Conservation (phyloP, 2,329 filamentous ascomycete species). For the Xylariaceae sp. region DNA sequence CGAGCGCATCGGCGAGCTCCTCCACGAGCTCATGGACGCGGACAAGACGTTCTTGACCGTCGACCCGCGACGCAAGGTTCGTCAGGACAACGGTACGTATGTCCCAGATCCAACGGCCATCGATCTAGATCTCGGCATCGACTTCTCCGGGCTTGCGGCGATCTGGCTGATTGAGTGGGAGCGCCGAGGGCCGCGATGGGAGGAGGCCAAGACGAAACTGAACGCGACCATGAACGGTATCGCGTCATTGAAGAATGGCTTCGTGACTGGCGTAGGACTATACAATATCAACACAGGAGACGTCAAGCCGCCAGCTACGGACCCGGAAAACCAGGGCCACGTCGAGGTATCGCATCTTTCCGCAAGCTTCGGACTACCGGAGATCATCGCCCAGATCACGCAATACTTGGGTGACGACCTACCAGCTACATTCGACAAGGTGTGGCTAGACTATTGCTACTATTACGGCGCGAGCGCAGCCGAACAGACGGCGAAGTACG, state of each 20-base stretch:
- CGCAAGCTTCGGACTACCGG: conserved; percentile 64
- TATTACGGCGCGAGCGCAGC: conserved; percentile 58
- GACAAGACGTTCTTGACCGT: conserved; percentile 60
- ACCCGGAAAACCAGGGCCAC: conserved; percentile 58
- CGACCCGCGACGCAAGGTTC: conserved; percentile 65
- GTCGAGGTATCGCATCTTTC: conserved; percentile 62
- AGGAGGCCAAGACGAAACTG: conserved; percentile 59
- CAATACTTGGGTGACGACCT: conserved; percentile 55
- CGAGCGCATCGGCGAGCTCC: conserved; percentile 62
- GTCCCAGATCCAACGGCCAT: conserved; percentile 52
- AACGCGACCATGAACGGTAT: conserved; percentile 57
- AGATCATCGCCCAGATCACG: conserved; percentile 63
- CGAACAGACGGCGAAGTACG: conserved; percentile 62
- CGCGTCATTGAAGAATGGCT: conserved; percentile 61
- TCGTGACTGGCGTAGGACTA: conserved; percentile 61
- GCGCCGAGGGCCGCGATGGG: conserved; percentile 58
- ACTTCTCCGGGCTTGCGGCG: conserved; percentile 63
- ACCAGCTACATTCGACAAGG: conserved; percentile 57
- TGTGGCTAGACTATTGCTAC: conserved; percentile 66
- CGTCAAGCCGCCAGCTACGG: conserved; percentile 58
- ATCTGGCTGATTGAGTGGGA: conserved; percentile 68
- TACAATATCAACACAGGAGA: conserved; percentile 58
- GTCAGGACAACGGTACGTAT: conserved; percentile 53
- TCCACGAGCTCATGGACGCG: conserved; percentile 59
- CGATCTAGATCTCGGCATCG: conserved; percentile 62